Conservation (phyloP, 768 basidiomycete genomes). For the Candolleomyces eurysporus region DNA sequence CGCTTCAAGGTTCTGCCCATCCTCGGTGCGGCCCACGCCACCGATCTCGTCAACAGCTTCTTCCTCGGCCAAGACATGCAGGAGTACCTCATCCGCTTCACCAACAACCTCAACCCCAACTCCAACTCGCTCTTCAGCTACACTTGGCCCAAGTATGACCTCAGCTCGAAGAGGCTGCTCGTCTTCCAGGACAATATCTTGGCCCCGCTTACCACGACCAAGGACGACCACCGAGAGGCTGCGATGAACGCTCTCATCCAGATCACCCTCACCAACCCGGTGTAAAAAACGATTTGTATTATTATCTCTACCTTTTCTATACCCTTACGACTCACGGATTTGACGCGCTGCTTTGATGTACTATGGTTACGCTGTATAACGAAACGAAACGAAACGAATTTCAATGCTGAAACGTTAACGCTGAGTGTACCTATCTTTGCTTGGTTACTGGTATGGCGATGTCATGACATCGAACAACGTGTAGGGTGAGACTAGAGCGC, state of each 20-base stretch:
- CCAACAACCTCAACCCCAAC: slow-evolving; percentile 25
- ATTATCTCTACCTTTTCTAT: background rate
- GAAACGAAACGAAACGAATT: too few species aligned
- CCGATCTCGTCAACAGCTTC: slow-evolving; percentile 34
- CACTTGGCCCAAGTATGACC: slow-evolving; percentile 28
- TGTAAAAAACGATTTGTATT: slow-evolving; percentile 15
- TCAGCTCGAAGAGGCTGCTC: slow-evolving; percentile 29
- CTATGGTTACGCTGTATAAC: too few species aligned
- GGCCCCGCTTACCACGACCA: slow-evolving; percentile 28
- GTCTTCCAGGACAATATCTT: slow-evolving; percentile 35
- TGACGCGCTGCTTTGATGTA: background rate
- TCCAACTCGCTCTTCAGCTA: slow-evolving; percentile 5
- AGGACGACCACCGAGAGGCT: slow-evolving; percentile 39
- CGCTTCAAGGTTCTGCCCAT: slow-evolving; percentile 39
- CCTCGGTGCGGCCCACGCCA: slow-evolving; percentile 44
- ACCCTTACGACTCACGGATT: background rate
- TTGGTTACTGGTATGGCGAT: too few species aligned
- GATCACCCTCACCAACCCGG: slow-evolving; percentile 26
- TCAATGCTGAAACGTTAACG: too few species aligned
- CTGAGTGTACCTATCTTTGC: too few species aligned
- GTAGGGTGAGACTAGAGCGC: too few species aligned
- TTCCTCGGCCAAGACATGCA: slow-evolving; percentile 38
- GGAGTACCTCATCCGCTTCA: slow-evolving; percentile 45
- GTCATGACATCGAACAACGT: too few species aligned
- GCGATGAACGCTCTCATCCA: slow-evolving; percentile 34